Evolutionary conservation across 2,329 filamentous ascomycete species (phyloP).

Genomic region (Drechslerella dactyloides): DNA sequence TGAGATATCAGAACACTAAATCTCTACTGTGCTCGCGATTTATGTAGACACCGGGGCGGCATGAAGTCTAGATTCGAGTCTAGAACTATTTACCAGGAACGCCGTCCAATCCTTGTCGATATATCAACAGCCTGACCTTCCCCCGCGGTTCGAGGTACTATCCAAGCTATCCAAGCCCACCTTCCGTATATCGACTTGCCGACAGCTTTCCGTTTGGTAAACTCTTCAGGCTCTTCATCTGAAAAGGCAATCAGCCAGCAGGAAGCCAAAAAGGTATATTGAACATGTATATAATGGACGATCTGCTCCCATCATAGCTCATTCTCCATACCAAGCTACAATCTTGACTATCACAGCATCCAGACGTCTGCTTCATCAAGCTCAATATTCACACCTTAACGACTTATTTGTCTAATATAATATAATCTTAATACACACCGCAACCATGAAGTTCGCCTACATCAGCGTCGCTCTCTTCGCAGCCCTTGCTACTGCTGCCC

Average conservation of each 20-base stretch:
- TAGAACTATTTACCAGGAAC: too few species aligned
- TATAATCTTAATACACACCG: not conserved
- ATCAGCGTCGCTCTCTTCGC: slow-evolving; percentile 19
- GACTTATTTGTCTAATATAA: slow-evolving; percentile 9
- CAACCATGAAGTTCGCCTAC: slow-evolving; percentile 32
- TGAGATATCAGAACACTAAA: too few species aligned
- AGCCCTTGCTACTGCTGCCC: slow-evolving; percentile 22
- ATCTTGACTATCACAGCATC: not conserved
- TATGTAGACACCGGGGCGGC: too few species aligned
- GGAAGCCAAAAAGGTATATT: not conserved
- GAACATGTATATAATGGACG: slow-evolving; percentile 13
- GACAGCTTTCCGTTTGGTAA: not conserved
- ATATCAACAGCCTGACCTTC: not conserved
- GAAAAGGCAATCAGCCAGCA: not conserved
- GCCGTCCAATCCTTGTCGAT: not conserved
- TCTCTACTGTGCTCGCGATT: too few species aligned
- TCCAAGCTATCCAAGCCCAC: not conserved
- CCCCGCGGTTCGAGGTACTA: not conserved
- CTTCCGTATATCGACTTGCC: slow-evolving; percentile 1
- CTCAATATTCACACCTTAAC: not conserved
- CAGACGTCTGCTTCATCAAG: not conserved
- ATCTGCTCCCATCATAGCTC: not conserved
- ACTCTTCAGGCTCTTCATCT: not conserved
- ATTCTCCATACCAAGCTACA: not conserved
- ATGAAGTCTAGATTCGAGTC: too few species aligned